Evolutionary conservation across 768 basidiomycete genomes (phyloP).

Genomic region (Coprinopsis cinerea): DNA sequence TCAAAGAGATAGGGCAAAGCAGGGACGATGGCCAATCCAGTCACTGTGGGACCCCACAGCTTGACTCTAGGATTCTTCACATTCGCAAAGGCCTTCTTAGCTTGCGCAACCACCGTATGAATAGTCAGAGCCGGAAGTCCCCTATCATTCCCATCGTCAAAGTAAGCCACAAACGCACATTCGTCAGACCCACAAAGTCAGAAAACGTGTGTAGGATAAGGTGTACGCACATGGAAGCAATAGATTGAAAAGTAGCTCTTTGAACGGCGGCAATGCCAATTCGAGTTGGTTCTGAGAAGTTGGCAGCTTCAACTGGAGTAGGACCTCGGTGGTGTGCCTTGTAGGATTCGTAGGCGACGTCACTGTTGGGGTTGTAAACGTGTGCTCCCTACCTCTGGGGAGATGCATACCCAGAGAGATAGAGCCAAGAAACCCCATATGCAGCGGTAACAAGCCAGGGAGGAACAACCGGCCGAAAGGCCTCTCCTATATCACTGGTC

Average conservation of each 20-base stretch:
- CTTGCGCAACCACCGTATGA: slow-evolving; percentile 72
- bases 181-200: slow-evolving; percentile 9
- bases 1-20: slow-evolving; percentile 73
- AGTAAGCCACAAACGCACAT: slow-evolving; percentile 1
- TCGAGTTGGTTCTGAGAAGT: slow-evolving; percentile 66
- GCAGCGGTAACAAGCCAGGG: slow-evolving; percentile 68
- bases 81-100: slow-evolving; percentile 60
- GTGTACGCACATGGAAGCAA: slow-evolving; percentile 75
- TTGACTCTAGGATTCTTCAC: slow-evolving; percentile 52
- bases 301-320: slow-evolving; percentile 55
- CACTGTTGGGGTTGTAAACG: no score
- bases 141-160: no score
- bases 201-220: slow-evolving; percentile 9
- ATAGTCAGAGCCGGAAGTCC: slow-evolving; percentile 82
- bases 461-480: slow-evolving; percentile 73
- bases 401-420: slow-evolving; percentile 48
- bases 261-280: slow-evolving; percentile 67
- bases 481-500: slow-evolving; percentile 82
- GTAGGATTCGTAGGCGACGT: slow-evolving; percentile 78
- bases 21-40: slow-evolving; percentile 70
- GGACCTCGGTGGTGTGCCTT: slow-evolving; percentile 69
- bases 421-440: slow-evolving; percentile 80
- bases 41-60: slow-evolving; percentile 71
- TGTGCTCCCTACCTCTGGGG: no score
- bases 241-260: slow-evolving; percentile 73